Conservation (phyloP, 345 rosid genomes). For the Melastoma malabathricum region DNA sequence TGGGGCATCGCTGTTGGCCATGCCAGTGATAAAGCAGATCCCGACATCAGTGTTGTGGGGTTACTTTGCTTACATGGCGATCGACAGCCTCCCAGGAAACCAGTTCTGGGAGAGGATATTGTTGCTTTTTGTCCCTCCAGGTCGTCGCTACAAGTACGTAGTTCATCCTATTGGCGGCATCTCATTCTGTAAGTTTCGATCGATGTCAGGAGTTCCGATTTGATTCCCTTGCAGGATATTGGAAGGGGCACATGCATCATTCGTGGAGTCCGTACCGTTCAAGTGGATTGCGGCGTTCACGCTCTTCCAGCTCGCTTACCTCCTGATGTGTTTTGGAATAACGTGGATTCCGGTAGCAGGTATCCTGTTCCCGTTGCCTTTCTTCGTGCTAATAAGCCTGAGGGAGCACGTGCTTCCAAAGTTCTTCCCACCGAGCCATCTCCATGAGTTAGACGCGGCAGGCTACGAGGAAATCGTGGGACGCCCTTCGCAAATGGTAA, state of each 20-base stretch:
- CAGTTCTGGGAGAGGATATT: slow-evolving; percentile 73
- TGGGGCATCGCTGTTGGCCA: slow-evolving; percentile 43
- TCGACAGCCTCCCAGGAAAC: slow-evolving; percentile 83
- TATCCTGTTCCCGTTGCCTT: slow-evolving; percentile 27
- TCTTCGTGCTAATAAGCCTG: slow-evolving; percentile 20
- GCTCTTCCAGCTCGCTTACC: slow-evolving; percentile 18
- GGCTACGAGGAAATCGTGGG: slow-evolving; percentile 34
- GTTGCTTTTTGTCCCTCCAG: slow-evolving; percentile 46
- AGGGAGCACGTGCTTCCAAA: slow-evolving; percentile 22
- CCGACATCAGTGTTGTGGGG: slow-evolving; percentile 87
- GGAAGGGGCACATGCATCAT: slow-evolving; percentile 40
- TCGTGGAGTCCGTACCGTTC: slow-evolving; percentile 19
- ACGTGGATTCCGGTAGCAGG: slow-evolving; percentile 33
- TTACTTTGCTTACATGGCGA: slow-evolving; percentile 82
- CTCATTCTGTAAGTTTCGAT: neutral
- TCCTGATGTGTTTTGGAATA: slow-evolving; percentile 19
- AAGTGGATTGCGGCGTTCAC: slow-evolving; percentile 19
- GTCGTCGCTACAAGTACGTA: slow-evolving; percentile 61
- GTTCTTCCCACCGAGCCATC: too few species aligned
- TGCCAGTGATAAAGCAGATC: slow-evolving; percentile 59
- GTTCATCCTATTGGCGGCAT: neutral
- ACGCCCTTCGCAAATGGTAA: too few species aligned
- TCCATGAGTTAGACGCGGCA: slow-evolving; percentile 17
- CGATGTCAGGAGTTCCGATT: too few species aligned
- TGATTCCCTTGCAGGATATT: slow-evolving; percentile 15